phyloP scores from a whole-genome alignment of 2,329 filamentous ascomycete genomes.

The Neoascochyta sp. region DNA sequence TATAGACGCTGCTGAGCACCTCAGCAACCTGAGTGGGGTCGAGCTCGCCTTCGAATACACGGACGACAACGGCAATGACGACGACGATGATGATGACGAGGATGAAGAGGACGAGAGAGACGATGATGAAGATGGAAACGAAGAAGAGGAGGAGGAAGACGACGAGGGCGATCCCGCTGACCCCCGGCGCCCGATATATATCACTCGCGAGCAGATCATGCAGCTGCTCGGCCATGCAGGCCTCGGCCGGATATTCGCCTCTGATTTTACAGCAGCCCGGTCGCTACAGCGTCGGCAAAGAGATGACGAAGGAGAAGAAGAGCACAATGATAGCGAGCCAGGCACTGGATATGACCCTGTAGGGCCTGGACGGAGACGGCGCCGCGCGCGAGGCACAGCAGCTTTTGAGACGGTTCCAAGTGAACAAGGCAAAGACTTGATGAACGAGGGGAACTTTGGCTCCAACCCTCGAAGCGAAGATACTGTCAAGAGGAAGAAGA shows the following conservation, averaged over 20 bases:
- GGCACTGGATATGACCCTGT: conserved; percentile 38
- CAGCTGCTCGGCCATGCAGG: conserved; percentile 53
- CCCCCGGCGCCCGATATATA: conserved; percentile 32
- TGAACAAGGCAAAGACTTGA: conserved; percentile 69
- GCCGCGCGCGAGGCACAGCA: conserved; percentile 47
- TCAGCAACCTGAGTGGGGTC: conserved; percentile 41
- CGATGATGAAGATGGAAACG: conserved; percentile 26
- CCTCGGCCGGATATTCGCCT: conserved; percentile 50
- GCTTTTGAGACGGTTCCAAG: conserved; percentile 81
- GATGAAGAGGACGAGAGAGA: conserved; percentile 32
- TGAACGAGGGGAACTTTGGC: conserved; percentile 80
- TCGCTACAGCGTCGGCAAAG: conserved; percentile 11
- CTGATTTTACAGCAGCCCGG: conserved; percentile 25
- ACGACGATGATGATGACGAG: conserved; percentile 22
- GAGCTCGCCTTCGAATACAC: conserved; percentile 43
- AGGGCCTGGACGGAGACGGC: conserved; percentile 25
- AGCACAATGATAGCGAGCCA: conserved; percentile 37
- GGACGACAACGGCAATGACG: conserved; percentile 36
- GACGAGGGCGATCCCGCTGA: conserved; percentile 27
- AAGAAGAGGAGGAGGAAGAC: conserved; percentile 24
- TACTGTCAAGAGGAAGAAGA: conserved; percentile 56
- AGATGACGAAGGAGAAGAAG: conserved; percentile 35
- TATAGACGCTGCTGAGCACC: conserved; percentile 42
- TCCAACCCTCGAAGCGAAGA: conserved; percentile 54
- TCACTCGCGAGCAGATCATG: conserved; percentile 51